Conservation (phyloP, 768 basidiomycete species). For the Lactarius psammicola region DNA sequence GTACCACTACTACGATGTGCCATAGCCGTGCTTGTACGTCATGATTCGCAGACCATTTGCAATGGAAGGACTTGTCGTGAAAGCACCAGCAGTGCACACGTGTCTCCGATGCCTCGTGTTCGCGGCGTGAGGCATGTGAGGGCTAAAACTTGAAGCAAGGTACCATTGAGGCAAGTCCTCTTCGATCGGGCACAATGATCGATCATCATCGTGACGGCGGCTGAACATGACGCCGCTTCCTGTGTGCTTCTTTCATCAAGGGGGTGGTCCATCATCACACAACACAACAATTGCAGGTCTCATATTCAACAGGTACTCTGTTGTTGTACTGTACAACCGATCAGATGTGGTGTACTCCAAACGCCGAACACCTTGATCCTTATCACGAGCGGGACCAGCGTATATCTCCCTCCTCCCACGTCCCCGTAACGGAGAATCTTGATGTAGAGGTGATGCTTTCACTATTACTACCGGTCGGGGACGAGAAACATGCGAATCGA, state of each 20-base stretch:
- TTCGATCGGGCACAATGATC: conserved; percentile 20
- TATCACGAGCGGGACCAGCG: conserved; percentile 51
- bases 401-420: conserved; percentile 39
- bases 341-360: conserved; percentile 40
- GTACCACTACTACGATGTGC: conserved; percentile 25
- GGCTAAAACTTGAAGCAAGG: conserved; percentile 17
- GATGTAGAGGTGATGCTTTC: background rate
- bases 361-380: conserved; percentile 55
- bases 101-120: conserved; percentile 7
- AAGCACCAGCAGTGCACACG: background rate
- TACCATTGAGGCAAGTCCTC: conserved; percentile 18
- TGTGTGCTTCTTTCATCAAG: conserved; percentile 9
- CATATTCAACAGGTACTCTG: background rate
- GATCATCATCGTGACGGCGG: conserved; percentile 20
- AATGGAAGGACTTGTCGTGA: conserved; percentile 11
- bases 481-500: conserved; percentile 39
- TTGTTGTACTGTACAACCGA: background rate
- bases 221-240: conserved; percentile 2
- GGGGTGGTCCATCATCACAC: background rate
- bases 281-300: background rate
- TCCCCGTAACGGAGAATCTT: conserved; percentile 37
- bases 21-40: conserved; percentile 20
- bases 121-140: conserved; percentile 14
- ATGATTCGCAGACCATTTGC: conserved; percentile 16
- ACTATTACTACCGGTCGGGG: background rate